Evolutionary conservation across 2,329 filamentous ascomycete species (phyloP).

Genomic region (Xylaria sp.): DNA sequence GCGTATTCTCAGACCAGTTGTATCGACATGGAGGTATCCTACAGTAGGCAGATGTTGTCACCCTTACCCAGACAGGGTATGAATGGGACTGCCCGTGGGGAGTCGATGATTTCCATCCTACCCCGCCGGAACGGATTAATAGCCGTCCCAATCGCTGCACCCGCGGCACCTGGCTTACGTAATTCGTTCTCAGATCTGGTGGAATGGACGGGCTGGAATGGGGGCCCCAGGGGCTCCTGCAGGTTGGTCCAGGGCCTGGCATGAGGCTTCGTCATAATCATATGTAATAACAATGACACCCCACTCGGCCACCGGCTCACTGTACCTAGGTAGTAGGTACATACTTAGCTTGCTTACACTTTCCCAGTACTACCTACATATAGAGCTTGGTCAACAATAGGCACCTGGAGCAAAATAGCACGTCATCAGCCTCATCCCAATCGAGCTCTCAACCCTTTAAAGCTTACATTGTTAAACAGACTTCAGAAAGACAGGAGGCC

Average conservation of each 20-base stretch:
- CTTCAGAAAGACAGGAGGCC: neutral
- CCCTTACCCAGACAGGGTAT: constrained; percentile 9
- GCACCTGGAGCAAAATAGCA: neutral
- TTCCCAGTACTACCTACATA: neutral
- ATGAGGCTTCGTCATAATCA: constrained; percentile 7
- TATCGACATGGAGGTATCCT: constrained; percentile 8
- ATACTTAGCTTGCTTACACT: neutral
- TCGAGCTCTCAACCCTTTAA: neutral
- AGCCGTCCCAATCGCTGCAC: neutral
- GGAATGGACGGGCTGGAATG: constrained; percentile 8
- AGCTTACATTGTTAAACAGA: neutral
- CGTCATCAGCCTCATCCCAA: neutral
- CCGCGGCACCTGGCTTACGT: constrained; percentile 16
- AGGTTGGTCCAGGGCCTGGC: neutral
- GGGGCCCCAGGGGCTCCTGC: constrained; percentile 5
- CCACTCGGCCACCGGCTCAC: constrained; percentile 10
- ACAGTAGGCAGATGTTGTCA: neutral
- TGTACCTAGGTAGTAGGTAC: constrained; percentile 1
- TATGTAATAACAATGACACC: constrained; percentile 16
- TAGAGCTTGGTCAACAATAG: neutral
- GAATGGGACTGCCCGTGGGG: neutral
- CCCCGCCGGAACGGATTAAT: constrained; percentile 35
- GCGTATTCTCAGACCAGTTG: neutral
- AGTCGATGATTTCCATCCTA: neutral
- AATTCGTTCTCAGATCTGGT: constrained; percentile 3